Conservation (phyloP, 164 flowering plant genomes). For the Malania oleifera region DNA sequence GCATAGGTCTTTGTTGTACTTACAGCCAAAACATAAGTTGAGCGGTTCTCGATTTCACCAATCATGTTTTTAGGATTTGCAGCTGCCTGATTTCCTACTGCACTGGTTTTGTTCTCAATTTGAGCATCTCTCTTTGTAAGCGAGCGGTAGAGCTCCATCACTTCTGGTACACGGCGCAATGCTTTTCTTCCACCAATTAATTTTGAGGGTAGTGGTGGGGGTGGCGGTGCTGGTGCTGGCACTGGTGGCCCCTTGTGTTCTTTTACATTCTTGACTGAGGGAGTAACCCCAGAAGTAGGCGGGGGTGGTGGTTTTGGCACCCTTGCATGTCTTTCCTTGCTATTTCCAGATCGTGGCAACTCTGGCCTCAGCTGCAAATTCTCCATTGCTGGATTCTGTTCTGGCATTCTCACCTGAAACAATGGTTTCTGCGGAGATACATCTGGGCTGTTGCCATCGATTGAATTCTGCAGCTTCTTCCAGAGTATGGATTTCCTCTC, state of each 20-base stretch:
- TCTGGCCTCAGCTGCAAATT: slow-evolving; percentile 11
- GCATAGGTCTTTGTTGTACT: slow-evolving; percentile 18
- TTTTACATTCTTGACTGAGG: slow-evolving; percentile 16
- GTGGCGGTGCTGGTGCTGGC: slow-evolving; percentile 45
- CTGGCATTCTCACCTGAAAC: slow-evolving; percentile 12
- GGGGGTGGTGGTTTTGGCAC: slow-evolving; percentile 38
- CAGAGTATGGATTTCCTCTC: slow-evolving; percentile 48
- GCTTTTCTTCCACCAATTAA: slow-evolving; percentile 24
- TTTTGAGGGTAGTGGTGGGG: slow-evolving; percentile 56
- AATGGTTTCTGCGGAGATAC: slow-evolving; percentile 23
- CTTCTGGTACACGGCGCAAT: slow-evolving; percentile 65
- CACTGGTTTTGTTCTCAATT: slow-evolving; percentile 28
- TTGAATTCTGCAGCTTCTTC: slow-evolving; percentile 46
- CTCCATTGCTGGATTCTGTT: slow-evolving; percentile 13
- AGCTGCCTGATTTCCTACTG: slow-evolving; percentile 16
- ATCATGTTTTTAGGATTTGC: slow-evolving; percentile 59
- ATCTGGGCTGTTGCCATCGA: slow-evolving; percentile 18
- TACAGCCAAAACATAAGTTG: slow-evolving; percentile 63
- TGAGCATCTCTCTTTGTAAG: slow-evolving; percentile 48
- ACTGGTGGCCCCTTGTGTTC: slow-evolving; percentile 15
- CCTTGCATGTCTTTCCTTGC: slow-evolving; percentile 18
- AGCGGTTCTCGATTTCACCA: slow-evolving; percentile 82
- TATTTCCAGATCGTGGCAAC: slow-evolving; percentile 11
- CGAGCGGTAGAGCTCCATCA: slow-evolving; percentile 59
- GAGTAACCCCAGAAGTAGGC: slow-evolving; percentile 15